A percentile compares a stretch with the other conserved stretches of the same genome.
Evolutionary conservation across 1,139 yeast genomes (phyloP).

Genomic region (Yamadazyma dendronema): DNA sequence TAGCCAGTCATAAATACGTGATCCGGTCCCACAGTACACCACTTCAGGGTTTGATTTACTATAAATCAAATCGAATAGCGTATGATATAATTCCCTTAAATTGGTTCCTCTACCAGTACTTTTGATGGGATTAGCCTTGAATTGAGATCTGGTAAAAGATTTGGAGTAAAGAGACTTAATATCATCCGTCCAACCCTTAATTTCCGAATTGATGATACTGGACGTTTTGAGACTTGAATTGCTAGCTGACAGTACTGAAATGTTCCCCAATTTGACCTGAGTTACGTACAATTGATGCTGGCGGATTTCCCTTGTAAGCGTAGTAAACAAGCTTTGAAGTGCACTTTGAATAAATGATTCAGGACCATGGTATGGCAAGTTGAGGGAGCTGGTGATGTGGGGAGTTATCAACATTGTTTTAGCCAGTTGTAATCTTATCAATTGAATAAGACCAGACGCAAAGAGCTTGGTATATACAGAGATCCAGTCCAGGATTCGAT

Average conservation of each 20-base stretch:
- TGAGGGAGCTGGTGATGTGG: constrained; percentile 40
- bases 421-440: constrained; percentile 50
- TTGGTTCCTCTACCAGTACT: constrained; percentile 38
- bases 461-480: constrained; percentile 50
- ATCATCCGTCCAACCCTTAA: constrained; percentile 41
- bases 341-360: constrained; percentile 43
- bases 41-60: constrained; percentile 26
- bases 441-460: constrained; percentile 54
- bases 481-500: constrained; percentile 44
- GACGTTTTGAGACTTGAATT: constrained; percentile 27
- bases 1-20: constrained; percentile 42
- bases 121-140: constrained; percentile 32
- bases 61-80: constrained; percentile 54
- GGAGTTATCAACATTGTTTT: constrained; percentile 46
- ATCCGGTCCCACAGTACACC: constrained; percentile 52
- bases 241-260: constrained; percentile 36
- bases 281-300: constrained; percentile 45
- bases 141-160: constrained; percentile 35
- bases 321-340: constrained; percentile 36
- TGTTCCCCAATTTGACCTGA: constrained; percentile 48
- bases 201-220: constrained; percentile 29
- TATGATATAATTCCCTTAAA: constrained; percentile 50
- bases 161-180: constrained; percentile 36
- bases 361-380: constrained; percentile 50
- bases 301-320: constrained; percentile 38